Conservation (phyloP, 2,329 filamentous ascomycete species). For the Thelonectria olida region DNA sequence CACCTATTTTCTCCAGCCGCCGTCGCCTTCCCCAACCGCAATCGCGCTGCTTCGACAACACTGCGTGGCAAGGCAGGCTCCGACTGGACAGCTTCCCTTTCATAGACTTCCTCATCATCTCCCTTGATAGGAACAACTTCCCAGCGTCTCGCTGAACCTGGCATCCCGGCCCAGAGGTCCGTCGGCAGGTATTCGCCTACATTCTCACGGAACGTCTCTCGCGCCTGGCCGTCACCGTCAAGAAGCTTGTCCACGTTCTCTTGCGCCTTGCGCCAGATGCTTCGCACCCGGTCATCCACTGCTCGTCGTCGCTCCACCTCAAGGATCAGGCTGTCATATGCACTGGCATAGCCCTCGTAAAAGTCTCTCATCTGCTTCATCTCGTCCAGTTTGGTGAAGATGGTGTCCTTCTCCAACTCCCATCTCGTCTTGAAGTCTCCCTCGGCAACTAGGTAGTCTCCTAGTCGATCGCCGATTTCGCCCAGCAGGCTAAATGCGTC, state of each 20-base stretch:
- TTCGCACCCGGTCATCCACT: constrained; percentile 77
- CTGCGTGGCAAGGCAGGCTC: constrained; percentile 30
- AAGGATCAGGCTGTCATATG: constrained; percentile 85
- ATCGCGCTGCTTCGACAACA: constrained; percentile 36
- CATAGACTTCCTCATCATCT: constrained; percentile 8
- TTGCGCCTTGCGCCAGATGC: constrained; percentile 80
- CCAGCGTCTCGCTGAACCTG: constrained; percentile 64
- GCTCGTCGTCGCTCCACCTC: constrained; percentile 81
- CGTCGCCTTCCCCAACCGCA: constrained; percentile 24
- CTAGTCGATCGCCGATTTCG: constrained; percentile 72
- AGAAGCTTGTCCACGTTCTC: constrained; percentile 80
- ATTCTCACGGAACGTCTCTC: constrained; percentile 82
- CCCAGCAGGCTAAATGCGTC: constrained; percentile 74
- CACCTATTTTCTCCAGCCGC: constrained; percentile 19
- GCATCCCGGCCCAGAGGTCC: constrained; percentile 86
- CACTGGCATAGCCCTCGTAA: constrained; percentile 85
- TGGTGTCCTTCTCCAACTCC: constrained; percentile 76
- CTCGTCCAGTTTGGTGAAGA: constrained; percentile 75
- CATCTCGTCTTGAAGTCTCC: constrained; percentile 73
- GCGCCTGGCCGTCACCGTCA: constrained; percentile 74
- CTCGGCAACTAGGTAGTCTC: constrained; percentile 71
- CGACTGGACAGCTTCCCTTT: constrained; percentile 18
- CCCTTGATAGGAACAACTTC: constrained; percentile 53
- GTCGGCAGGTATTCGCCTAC: constrained; percentile 88
- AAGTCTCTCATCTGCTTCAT: constrained; percentile 82